Evolutionary conservation across 345 rosid genomes (phyloP).

Genomic region (Aurinia saxatilis): DNA sequence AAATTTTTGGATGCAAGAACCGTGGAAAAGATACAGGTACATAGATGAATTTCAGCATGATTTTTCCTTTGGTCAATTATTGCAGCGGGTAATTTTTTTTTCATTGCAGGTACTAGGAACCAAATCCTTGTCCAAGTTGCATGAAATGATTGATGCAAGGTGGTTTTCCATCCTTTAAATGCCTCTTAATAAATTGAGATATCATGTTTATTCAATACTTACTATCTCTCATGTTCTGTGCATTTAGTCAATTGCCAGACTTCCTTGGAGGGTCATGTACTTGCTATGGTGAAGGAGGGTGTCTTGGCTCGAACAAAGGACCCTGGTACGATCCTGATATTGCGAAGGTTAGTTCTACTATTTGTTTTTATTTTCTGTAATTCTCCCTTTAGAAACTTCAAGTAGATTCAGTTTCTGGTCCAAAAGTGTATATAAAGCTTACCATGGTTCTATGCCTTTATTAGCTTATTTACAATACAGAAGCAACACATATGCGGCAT

Average conservation of each 20-base stretch:
- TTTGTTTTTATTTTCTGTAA: neutral
- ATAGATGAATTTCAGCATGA: slow-evolving; percentile 10
- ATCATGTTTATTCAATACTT: slow-evolving; percentile 1
- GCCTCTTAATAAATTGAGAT: neutral
- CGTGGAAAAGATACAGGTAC: slow-evolving; percentile 75
- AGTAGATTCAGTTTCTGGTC: slow-evolving; percentile 11
- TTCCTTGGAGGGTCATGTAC: slow-evolving; percentile 92
- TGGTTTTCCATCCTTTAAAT: slow-evolving; percentile 24
- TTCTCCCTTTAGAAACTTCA: neutral
- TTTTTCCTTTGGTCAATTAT: slow-evolving; percentile 4
- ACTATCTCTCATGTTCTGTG: neutral
- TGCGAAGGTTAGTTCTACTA: slow-evolving; percentile 58
- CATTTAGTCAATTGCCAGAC: slow-evolving; percentile 84
- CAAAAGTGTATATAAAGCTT: neutral
- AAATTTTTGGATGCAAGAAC: slow-evolving; percentile 87
- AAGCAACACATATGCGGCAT: slow-evolving; percentile 53
- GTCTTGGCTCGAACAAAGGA: slow-evolving; percentile 88
- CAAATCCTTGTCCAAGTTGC: slow-evolving; percentile 57
- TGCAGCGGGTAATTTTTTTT: slow-evolving; percentile 10
- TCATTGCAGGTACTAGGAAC: slow-evolving; percentile 76
- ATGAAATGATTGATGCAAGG: slow-evolving; percentile 82
- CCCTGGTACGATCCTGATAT: slow-evolving; percentile 91
- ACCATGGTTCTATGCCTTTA: neutral
- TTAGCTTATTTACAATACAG: slow-evolving; percentile 61
- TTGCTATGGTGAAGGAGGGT: slow-evolving; percentile 76